phyloP scores from a whole-genome alignment of 2,329 filamentous ascomycete species.

The Cladophialophora immunda region DNA sequence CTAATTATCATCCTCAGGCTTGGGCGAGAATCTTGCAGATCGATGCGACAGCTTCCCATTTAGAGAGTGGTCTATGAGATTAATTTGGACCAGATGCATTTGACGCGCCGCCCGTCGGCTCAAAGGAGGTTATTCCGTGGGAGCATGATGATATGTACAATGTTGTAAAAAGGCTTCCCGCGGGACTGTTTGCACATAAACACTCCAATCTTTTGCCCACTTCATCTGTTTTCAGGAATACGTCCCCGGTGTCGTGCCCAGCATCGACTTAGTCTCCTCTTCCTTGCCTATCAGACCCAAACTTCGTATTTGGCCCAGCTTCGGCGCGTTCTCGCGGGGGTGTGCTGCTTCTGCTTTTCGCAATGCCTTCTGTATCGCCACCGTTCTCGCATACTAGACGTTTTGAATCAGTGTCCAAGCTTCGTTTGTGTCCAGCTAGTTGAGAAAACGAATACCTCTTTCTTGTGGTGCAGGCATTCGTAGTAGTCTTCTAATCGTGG shows the following conservation, averaged over 20 bases:
- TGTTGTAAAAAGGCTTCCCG: not conserved
- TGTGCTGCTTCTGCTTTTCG: constrained; percentile 79
- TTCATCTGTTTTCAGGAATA: constrained; percentile 7
- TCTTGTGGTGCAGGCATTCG: constrained; percentile 98
- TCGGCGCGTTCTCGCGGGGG: constrained; percentile 81
- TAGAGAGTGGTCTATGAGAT: not conserved
- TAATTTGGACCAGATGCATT: not conserved
- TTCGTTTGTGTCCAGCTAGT: not conserved
- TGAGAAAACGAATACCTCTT: constrained; percentile 75
- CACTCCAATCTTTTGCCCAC: not conserved
- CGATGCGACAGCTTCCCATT: not conserved
- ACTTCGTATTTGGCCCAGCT: constrained; percentile 85
- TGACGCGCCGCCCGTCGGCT: constrained; percentile 1
- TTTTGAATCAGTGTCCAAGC: constrained; percentile 19
- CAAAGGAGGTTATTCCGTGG: not conserved
- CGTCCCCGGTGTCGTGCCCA: constrained; percentile 20
- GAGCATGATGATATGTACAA: constrained; percentile 7
- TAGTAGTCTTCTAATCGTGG: constrained; percentile 95
- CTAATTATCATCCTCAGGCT: not conserved
- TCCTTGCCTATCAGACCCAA: constrained; percentile 85
- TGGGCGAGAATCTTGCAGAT: not conserved
- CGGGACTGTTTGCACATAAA: not conserved
- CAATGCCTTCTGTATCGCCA: constrained; percentile 83
- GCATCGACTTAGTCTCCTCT: constrained; percentile 70
- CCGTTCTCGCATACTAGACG: constrained; percentile 76